Base-by-base conservation (phyloP, 2,329 filamentous ascomycete species). In the Fusarium mangiferae region DNA sequence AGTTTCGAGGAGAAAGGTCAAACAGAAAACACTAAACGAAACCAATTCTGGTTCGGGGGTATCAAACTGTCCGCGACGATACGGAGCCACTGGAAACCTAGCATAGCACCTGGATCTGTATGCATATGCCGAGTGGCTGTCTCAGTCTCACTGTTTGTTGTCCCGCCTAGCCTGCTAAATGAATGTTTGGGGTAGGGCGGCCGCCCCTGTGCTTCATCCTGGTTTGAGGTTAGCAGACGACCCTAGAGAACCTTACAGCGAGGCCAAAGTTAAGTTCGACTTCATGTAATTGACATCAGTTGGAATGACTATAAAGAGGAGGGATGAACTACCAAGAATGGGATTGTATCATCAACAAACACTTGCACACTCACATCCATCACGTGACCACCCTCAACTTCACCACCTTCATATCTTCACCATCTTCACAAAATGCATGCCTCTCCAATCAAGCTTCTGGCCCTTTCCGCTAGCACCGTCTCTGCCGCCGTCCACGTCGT, bases 401-500 rank as follows among this genome's bases (percentile, higher is more conserved):
- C 24, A 45, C 42, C 42, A 26, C 26, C 42, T 18, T 20, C 8
- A 41, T 15, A 46, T 28, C 17, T 17, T 20, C 51, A 57, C 12
- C n/a, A 66, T 10, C 10, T 10, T 20, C 56, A 24, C 62, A 72
- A 48, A 30, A 78, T 77, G 74, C 49, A 14, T 33, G 33, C 64
- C 39, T 66, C 66, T 68, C 56, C 49, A 22, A 54, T 68, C 38
- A 52, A 39, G 33, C 46, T 77, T 41, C 38, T 77, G 57, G 64
- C 65, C 15, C 55, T 76, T 45, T 60, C 65, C 22, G 52, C 63
- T 33, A 60, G 56, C 30, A 33, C 60, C 35, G 56, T 74, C 41
- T 75, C 74, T 14, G 62, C 62, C 49, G 68, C 56, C 9, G 68
- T 70, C 26, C 76, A 78, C 38, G 48, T 78, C 20, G 76, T 78